These are phyloP conservation scores for Triticum urartu DNA, from an alignment of 176 grass and related monocot species.

Conservation along the genomic window DNA sequence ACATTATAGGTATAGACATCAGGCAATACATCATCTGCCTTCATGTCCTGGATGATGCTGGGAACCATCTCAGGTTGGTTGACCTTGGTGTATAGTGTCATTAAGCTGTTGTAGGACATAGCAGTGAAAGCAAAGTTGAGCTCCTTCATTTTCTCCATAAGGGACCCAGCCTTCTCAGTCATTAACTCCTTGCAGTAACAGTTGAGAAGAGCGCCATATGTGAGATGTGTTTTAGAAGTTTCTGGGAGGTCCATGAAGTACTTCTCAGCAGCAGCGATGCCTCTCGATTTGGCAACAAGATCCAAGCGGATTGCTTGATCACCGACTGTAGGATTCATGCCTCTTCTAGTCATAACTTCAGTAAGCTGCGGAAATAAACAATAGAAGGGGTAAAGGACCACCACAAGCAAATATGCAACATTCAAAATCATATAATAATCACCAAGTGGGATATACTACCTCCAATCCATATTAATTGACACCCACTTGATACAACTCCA, in stretches of 20 bases:
- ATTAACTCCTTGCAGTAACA: slow-evolving; percentile 86
- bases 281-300: slow-evolving; percentile 76
- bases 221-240: slow-evolving; percentile 82
- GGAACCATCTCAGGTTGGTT: slow-evolving; percentile 73
- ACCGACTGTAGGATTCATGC: slow-evolving; percentile 83
- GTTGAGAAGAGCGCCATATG: slow-evolving; percentile 88
- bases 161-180: slow-evolving; percentile 62
- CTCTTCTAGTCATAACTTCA: slow-evolving; percentile 80
- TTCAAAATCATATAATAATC: background rate
- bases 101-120: slow-evolving; percentile 92
- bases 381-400: slow-evolving; percentile 1
- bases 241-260: slow-evolving; percentile 93
- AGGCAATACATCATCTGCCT: slow-evolving; percentile 66
- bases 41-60: slow-evolving; percentile 84
- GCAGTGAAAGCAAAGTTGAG: slow-evolving; percentile 77
- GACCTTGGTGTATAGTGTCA: slow-evolving; percentile 77
- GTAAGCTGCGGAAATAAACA: slow-evolving; percentile 51
- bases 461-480: too few species aligned
- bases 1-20: slow-evolving; percentile 92
- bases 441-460: background rate
- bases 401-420: background rate
- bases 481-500: too few species aligned
- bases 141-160: slow-evolving; percentile 91
- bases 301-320: slow-evolving; percentile 87
- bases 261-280: slow-evolving; percentile 83